phyloP scores from a whole-genome alignment of 2,329 filamentous ascomycete genomes.

The Fusarium oligoseptatum region DNA sequence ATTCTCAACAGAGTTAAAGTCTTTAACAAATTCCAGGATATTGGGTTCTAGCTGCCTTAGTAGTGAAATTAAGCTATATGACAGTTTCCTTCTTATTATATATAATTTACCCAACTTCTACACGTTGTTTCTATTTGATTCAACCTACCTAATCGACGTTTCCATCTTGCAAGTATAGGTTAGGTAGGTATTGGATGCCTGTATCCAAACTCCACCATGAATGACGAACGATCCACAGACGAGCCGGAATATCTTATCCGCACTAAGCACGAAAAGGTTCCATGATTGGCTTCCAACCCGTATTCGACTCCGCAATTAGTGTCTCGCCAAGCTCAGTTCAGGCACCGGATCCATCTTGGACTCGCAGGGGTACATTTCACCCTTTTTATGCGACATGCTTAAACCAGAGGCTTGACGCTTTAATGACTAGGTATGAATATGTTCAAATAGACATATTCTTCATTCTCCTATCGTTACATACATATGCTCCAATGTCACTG shows the following conservation, averaged over 20 bases:
- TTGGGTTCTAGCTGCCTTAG: neutral
- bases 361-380: neutral
- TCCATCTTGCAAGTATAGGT: neutral
- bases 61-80: neutral
- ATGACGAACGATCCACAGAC: neutral
- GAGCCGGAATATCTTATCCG: neutral
- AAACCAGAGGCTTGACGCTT: neutral
- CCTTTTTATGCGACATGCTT: neutral
- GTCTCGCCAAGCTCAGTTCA: neutral
- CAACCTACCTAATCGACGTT: neutral
- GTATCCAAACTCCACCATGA: neutral
- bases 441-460: neutral
- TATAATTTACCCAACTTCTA: neutral
- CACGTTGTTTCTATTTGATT: neutral
- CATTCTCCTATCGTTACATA: too few species aligned
- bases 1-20: fast-evolving
- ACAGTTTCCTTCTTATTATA: neutral
- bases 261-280: neutral
- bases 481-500: neutral
- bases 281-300: neutral
- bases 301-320: neutral
- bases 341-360: neutral
- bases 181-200: neutral
- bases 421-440: neutral
- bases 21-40: neutral